A percentile compares a stretch with the other conserved stretches of the same genome.
These are phyloP conservation scores for Aspergillus nidulans DNA, from an alignment of 495 filamentous ascomycete genomes.

Conservation along the genomic window DNA sequence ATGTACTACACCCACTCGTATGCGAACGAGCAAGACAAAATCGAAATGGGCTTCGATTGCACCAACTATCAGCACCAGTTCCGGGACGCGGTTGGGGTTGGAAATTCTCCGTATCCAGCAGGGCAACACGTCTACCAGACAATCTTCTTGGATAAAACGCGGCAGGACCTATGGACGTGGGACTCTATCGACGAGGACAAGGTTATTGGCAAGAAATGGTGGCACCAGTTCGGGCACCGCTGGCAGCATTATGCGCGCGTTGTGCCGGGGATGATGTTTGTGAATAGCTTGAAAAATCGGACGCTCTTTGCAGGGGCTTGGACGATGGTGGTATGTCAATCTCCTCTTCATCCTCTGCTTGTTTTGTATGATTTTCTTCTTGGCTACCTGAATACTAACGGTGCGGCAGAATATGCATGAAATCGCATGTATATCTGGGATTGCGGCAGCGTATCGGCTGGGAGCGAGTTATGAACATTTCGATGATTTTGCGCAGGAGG, in stretches of 20 bases:
- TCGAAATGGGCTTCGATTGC: slow-evolving; percentile 87
- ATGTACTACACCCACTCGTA: slow-evolving; percentile 84
- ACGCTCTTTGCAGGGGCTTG: slow-evolving; percentile 70
- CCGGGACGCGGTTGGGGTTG: slow-evolving; percentile 39
- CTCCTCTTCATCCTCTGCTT: background rate
- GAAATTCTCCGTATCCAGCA: slow-evolving; percentile 38
- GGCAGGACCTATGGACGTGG: slow-evolving; percentile 64
- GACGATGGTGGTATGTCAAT: slow-evolving; percentile 65
- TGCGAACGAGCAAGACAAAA: slow-evolving; percentile 55
- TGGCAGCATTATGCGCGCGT: slow-evolving; percentile 79
- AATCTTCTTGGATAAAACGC: slow-evolving; percentile 72
- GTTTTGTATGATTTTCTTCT: too few relatives aligned
- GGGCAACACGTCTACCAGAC: slow-evolving; percentile 75
- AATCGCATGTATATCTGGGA: slow-evolving; percentile 70
- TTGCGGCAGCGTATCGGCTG: slow-evolving; percentile 73
- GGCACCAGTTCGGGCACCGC: slow-evolving; percentile 80
- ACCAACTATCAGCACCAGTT: slow-evolving; percentile 85
- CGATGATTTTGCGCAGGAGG: slow-evolving; percentile 55
- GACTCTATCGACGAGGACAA: slow-evolving; percentile 64
- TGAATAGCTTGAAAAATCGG: slow-evolving; percentile 60
- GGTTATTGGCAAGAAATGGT: slow-evolving; percentile 72
- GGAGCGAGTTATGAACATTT: slow-evolving; percentile 69
- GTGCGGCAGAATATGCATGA: slow-evolving; percentile 70
- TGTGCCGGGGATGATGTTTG: slow-evolving; percentile 73
- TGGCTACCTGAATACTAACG: too few relatives aligned